Evolutionary conservation across 208 protist genomes (phyloP), one percentile per base, ranked within the genome.

Genomic region (Leptomonas pyrrhocoris): DNA sequence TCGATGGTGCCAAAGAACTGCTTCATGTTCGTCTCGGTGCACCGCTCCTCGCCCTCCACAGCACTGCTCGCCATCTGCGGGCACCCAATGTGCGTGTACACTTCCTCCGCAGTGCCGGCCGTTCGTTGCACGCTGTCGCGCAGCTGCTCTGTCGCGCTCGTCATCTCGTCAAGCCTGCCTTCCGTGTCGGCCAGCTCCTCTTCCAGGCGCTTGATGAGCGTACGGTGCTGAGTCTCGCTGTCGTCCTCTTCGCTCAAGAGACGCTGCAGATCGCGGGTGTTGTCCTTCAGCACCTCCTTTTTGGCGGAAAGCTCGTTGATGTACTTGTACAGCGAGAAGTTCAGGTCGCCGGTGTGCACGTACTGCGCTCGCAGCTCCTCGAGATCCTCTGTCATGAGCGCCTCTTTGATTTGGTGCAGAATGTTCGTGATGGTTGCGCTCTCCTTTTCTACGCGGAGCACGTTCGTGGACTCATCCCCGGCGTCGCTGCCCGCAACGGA

Each of bases 301-400:
- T 90, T 94, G 27, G 82, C 87, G 31, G 95, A 98, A 28, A 98
- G 87, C 75, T 98, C 96, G 83, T 98, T 98, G 57, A 98, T 89
- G 72, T 92, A 95, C 82, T 98, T 99, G 90, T 98, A 99, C 27
- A 98, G 77, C 21, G 96, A 98, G 67, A 98, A 98, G 89, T 98
- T 99, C 30, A 81, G 80, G 50, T 99, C 96, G 49, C 97, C 96
- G 2, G 93, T 86, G 43, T 86, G 74, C 65, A 94, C 74, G 80
- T 98, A 98, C 60, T 90, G 74, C 25, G 87, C 53, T 23, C 88
- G 86, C 38, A 98, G 59, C 46, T 79, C 81, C 30, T 96, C 84
- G n/a, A 98, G 83, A 72, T 98, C 92, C 25, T 88, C 81, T 28
- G 93, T 82, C 23, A 74, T 77, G 9, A 95, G 84, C 13, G 88